phyloP scores from a whole-genome alignment of 1,139 yeast genomes.

The Geotrichum klebahnii region DNA sequence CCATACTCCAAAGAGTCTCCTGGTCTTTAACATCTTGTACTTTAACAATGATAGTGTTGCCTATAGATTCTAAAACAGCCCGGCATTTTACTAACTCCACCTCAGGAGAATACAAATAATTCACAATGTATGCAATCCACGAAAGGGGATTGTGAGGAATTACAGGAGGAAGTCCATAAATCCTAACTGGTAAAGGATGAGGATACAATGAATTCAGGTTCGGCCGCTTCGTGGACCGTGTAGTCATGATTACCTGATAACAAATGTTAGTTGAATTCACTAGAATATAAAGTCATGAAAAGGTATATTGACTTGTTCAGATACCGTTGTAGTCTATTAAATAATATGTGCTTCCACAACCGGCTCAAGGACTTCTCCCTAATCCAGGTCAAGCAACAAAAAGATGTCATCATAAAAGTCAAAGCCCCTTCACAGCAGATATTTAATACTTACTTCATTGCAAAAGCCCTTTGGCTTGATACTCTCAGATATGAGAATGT shows the following conservation, averaged over 20 bases:
- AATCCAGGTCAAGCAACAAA: constrained; percentile 24
- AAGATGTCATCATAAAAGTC: constrained; percentile 30
- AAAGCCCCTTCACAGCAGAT: neutral
- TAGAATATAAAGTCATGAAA: neutral
- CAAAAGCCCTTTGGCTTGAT: constrained; percentile 16
- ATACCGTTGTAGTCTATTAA: constrained; percentile 98
- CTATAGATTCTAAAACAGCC: constrained; percentile 12
- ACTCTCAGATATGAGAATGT: constrained; percentile 4
- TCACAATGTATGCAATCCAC: constrained; percentile 34
- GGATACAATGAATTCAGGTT: constrained; percentile 41
- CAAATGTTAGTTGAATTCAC: neutral
- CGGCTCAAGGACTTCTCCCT: constrained; percentile 34
- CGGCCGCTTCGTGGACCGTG: constrained; percentile 23
- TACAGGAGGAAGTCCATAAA: constrained; percentile 41
- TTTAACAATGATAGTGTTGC: constrained; percentile 43
- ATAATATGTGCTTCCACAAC: constrained; percentile 40
- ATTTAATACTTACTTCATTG: constrained; percentile 18
- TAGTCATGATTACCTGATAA: constrained; percentile 14
- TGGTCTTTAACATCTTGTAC: constrained; percentile 47
- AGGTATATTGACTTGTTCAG: constrained; percentile 51
- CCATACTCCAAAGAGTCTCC: constrained; percentile 70
- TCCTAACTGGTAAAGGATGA: constrained; percentile 47
- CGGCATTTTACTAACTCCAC: constrained; percentile 15
- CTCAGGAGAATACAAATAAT: constrained; percentile 29
- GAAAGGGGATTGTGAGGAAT: constrained; percentile 41